A percentile compares a stretch with the other conserved stretches of the same genome.
These are phyloP conservation scores for Rhodotorula kratochvilovae DNA, from an alignment of 768 basidiomycete species.

Conservation along the genomic window DNA sequence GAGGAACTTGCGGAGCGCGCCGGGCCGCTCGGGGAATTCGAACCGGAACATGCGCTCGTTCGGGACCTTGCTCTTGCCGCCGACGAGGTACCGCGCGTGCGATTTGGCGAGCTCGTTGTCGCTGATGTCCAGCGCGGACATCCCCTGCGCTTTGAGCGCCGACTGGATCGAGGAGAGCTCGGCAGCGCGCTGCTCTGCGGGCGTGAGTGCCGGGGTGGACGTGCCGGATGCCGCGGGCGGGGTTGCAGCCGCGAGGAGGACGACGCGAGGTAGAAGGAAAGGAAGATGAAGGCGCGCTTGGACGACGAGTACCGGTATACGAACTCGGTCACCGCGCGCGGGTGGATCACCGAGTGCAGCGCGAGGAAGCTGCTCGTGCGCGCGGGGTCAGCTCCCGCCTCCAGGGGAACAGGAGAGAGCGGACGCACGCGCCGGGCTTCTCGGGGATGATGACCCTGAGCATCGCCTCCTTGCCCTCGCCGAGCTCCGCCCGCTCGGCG, in stretches of 20 bases:
- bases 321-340: constrained; percentile 90
- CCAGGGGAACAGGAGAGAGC: not conserved
- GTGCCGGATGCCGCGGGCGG: constrained; percentile 1
- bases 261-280: constrained; percentile 76
- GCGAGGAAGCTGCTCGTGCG: constrained; percentile 66
- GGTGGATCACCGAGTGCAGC: constrained; percentile 80
- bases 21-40: constrained; percentile 93
- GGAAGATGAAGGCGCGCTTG: constrained; percentile 73
- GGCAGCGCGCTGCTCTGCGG: constrained; percentile 45
- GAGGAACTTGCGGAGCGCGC: constrained; percentile 84
- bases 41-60: constrained; percentile 89
- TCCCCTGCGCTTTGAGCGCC: constrained; percentile 62
- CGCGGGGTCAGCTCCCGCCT: not conserved
- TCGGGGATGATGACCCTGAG: constrained; percentile 94
- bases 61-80: constrained; percentile 69
- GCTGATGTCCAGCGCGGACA: constrained; percentile 83
- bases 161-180: constrained; percentile 56
- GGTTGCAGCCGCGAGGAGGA: constrained; percentile 47
- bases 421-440: constrained; percentile 72
- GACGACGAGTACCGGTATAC: constrained; percentile 75
- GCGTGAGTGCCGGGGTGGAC: constrained; percentile 41
- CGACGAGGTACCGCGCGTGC: constrained; percentile 90
- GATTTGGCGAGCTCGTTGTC: constrained; percentile 94
- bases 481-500: constrained; percentile 95
- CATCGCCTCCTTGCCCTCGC: constrained; percentile 89